Conservation (phyloP, 345 rosid species). For the Erucastrum elatum region DNA sequence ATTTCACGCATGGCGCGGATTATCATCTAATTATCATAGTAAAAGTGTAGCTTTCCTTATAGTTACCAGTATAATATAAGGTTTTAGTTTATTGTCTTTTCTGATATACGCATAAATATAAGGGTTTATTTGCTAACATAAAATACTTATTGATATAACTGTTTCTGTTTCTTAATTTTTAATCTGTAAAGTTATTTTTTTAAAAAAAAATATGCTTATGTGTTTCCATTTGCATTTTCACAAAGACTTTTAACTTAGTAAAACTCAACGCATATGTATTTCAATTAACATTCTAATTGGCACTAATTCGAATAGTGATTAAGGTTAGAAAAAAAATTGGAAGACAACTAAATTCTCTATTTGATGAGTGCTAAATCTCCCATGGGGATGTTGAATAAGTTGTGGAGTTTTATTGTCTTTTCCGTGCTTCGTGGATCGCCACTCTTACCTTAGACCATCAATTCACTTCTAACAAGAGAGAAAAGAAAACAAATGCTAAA, state of each 20-base stretch:
- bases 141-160: too few species aligned
- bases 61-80: too few species aligned
- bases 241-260: neutral
- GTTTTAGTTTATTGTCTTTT: too few species aligned
- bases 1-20: too few species aligned
- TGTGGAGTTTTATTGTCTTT: slow-evolving; percentile 23
- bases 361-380: slow-evolving; percentile 11
- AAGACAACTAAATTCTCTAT: neutral
- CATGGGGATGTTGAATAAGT: slow-evolving; percentile 21
- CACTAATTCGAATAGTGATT: neutral
- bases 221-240: neutral
- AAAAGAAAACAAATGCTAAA: slow-evolving; percentile 6
- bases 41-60: too few species aligned
- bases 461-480: slow-evolving; percentile 17
- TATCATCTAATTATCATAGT: too few species aligned
- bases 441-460: slow-evolving; percentile 30
- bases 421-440: slow-evolving; percentile 21
- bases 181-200: too few species aligned
- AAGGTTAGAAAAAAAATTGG: neutral
- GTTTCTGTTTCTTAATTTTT: too few species aligned
- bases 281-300: neutral
- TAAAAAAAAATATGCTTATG: neutral
- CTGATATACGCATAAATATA: too few species aligned
- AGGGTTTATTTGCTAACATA: too few species aligned
- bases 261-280: neutral